Base-by-base conservation (phyloP, 208 protist genomes). In the Trypanosoma platydactyli region DNA sequence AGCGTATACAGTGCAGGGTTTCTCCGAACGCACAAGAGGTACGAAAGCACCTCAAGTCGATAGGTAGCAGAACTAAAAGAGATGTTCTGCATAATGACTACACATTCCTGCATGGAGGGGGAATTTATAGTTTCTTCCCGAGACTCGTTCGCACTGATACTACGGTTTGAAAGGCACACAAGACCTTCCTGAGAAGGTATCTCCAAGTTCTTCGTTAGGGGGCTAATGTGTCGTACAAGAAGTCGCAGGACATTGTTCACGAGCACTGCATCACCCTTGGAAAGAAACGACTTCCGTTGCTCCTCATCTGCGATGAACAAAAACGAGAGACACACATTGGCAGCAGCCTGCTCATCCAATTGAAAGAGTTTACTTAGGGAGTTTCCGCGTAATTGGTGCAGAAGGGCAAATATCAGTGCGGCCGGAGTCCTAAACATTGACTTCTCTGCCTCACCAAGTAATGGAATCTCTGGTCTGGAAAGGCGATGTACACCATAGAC, bases 401-500 rank as follows among this genome's bases (percentile, higher is more conserved):
- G 46, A 41, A 87, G 61, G 12, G 84, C 79, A 53, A 84, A 76
- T 50, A 88, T 77, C n/a, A 91, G 45, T 35, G 76, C 71, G 9
- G 64, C 3, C 3, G 84, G 86, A n/a, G 71, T 18, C 16, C 45
- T 58, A 11, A 92, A 52, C 20, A 68, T 46, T 4, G 48, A 38
- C 12, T 72, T 24, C 5, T 62, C 57, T 0, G 70, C 12, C 12
- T 70, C 51, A 3, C 64, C 25, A 22, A 76, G 38, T 45, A 76
- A 52, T 35, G 45, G 49, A 24, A 56, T 73, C 5, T 57, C 41
- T 3, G 59, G 50, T 42, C 12, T 44, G 12, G 65, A 60, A 12
- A 88, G 59, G 25, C 84, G 69, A 45, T 82, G 50, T 4, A 92
- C 33, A 1, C 73, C 84, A 62, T 95, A 95, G 5, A 77, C 45